phyloP scores from a whole-genome alignment of 2,329 filamentous ascomycete genomes.

The Dryadomyces quercus-mongolicae region DNA sequence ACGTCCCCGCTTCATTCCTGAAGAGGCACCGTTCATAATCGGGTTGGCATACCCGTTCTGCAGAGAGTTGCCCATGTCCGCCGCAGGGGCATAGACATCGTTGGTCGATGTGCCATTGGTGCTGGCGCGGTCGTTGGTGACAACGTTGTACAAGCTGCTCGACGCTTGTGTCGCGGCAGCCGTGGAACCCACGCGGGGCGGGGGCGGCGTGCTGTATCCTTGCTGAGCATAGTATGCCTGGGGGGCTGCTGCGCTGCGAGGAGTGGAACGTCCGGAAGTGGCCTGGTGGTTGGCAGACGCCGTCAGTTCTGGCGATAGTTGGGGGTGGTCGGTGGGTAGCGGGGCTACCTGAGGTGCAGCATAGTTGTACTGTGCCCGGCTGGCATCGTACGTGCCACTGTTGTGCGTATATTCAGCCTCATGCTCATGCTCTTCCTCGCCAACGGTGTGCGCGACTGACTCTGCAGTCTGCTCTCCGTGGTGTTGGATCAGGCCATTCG shows the following conservation, averaged over 20 bases:
- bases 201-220: constrained; percentile 67
- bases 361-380: constrained; percentile 66
- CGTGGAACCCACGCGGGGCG: constrained; percentile 45
- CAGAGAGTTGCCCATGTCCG: constrained; percentile 43
- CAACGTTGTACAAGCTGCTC: constrained; percentile 80
- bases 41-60: constrained; percentile 52
- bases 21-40: constrained; percentile 51
- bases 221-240: constrained; percentile 61
- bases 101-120: constrained; percentile 52
- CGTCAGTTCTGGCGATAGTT: constrained; percentile 71
- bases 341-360: constrained; percentile 45
- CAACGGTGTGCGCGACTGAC: constrained; percentile 37
- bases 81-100: constrained; percentile 59
- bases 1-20: constrained; percentile 26
- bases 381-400: constrained; percentile 60
- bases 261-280: constrained; percentile 72
- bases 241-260: constrained; percentile 60
- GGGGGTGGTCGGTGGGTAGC: constrained; percentile 59
- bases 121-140: constrained; percentile 63
- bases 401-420: constrained; percentile 81
- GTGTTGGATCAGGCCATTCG: constrained; percentile 54
- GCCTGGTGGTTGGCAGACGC: constrained; percentile 70
- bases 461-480: constrained; percentile 40
- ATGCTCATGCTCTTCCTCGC: constrained; percentile 60
- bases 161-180: constrained; percentile 36